These are phyloP conservation scores for Talinum fruticosum DNA, from an alignment of 148 eudicot species.

Conservation along the genomic window DNA sequence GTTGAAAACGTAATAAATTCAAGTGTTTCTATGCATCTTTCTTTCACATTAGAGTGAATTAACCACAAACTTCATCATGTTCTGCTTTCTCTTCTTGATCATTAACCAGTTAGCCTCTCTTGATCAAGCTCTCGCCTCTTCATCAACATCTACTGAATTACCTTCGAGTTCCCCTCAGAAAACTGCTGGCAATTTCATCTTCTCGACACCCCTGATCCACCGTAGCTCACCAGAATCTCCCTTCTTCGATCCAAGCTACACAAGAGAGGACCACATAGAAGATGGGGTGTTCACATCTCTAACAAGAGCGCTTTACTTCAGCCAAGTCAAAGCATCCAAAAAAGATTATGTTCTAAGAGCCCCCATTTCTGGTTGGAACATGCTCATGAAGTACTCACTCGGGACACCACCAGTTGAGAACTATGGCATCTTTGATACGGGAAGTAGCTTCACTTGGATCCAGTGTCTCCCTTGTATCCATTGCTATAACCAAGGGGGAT, in stretches of 20 bases:
- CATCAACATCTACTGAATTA: background rate
- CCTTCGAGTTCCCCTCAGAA: background rate
- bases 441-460: constrained; percentile 31
- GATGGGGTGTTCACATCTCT: constrained; percentile 20
- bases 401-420: constrained; percentile 22
- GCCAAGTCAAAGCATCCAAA: constrained; percentile 8
- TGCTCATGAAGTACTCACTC: constrained; percentile 30
- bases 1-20: constrained; percentile 11
- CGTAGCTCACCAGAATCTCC: constrained; percentile 36
- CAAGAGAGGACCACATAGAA: constrained; percentile 19
- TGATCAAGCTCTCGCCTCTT: constrained; percentile 1
- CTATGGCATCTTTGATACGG: constrained; percentile 31
- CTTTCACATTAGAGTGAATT: background rate
- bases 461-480: constrained; percentile 31
- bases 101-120: constrained; percentile 17
- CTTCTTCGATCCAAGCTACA: constrained; percentile 24
- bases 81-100: constrained; percentile 7
- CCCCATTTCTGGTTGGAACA: constrained; percentile 31
- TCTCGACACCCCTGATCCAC: constrained; percentile 29
- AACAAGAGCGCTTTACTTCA: constrained; percentile 22
- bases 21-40: constrained; percentile 6
- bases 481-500: constrained; percentile 23
- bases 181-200: background rate
- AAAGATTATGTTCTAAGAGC: constrained; percentile 11
- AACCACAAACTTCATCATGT: constrained; percentile 19